Evolutionary conservation across 352 stramenopile species (phyloP).

Genomic region (Aphanomyces invadans): DNA sequence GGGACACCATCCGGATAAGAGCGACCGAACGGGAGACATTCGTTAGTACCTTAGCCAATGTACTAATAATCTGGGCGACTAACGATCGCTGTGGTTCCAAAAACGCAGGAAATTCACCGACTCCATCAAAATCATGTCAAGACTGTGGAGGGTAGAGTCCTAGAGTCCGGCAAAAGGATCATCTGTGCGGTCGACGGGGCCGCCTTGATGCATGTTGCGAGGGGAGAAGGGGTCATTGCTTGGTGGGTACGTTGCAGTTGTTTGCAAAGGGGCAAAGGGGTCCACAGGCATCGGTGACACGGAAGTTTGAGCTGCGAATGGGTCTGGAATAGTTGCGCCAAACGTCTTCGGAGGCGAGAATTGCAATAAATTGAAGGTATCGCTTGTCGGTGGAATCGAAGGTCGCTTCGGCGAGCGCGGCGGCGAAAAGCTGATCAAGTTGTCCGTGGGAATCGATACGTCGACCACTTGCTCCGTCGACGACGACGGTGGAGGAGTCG

Average conservation of each 20-base stretch:
- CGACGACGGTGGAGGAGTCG: neutral
- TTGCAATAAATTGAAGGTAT: conserved; percentile 13
- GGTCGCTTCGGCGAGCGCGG: neutral
- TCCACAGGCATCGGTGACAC: neutral
- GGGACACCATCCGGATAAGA: neutral
- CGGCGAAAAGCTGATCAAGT: conserved; percentile 10
- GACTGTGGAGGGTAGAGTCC: too few relatives aligned
- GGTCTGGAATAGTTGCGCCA: conserved; percentile 6
- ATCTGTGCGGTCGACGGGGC: neutral
- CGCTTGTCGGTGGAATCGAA: neutral
- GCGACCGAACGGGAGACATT: too few relatives aligned
- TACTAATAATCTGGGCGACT: too few relatives aligned
- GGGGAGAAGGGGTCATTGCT: conserved; percentile 6
- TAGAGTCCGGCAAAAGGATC: conserved; percentile 4
- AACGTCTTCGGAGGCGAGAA: conserved; percentile 7
- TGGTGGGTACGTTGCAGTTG: neutral
- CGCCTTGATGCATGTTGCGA: conserved; percentile 4
- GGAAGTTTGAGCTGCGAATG: neutral
- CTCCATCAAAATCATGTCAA: too few relatives aligned
- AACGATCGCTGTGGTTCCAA: too few relatives aligned
- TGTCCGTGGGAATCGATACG: neutral
- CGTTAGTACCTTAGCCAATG: too few relatives aligned
- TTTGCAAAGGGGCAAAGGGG: neutral
- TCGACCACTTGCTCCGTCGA: neutral
- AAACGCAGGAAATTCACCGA: too few relatives aligned